Conservation (phyloP, 139 green algal species). For the Chlorella sp. region DNA sequence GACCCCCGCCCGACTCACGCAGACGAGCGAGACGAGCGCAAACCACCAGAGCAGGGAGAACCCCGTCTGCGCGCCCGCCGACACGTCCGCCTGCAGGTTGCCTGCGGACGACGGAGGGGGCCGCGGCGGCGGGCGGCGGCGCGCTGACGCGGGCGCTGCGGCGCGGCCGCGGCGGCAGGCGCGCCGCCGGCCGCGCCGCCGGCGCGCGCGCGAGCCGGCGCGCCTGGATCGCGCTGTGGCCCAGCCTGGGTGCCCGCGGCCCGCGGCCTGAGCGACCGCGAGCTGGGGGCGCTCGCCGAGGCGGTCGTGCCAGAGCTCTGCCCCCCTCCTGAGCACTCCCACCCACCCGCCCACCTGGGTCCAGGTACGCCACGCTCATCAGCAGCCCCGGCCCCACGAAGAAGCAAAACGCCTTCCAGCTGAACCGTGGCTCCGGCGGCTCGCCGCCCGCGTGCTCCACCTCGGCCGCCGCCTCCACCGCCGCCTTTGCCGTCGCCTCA, state of each 20-base stretch:
- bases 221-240: too few species aligned
- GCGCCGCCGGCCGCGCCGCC: too few species aligned
- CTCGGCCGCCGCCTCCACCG: too few species aligned
- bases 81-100: slow-evolving; percentile 41
- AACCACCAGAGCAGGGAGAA: slow-evolving; percentile 42
- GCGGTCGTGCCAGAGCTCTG: background rate
- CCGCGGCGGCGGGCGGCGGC: too few species aligned
- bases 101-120: background rate
- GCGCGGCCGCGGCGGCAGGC: background rate
- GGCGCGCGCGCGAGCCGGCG: background rate
- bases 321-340: background rate
- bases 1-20: too few species aligned
- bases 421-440: too few species aligned
- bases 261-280: background rate
- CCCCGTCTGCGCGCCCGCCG: slow-evolving; percentile 32
- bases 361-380: slow-evolving; percentile 36
- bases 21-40: slow-evolving; percentile 12
- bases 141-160: background rate
- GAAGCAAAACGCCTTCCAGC: slow-evolving; percentile 7
- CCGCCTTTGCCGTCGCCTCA: too few species aligned
- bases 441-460: too few species aligned
- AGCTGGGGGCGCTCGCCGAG: background rate
- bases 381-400: slow-evolving; percentile 35
- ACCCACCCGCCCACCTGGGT: too few species aligned
- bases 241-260: background rate